Evolutionary conservation across 2,329 filamentous ascomycete genomes (phyloP), one percentile per base, ranked within the genome.

Genomic region (Exophiala alcalophila): DNA sequence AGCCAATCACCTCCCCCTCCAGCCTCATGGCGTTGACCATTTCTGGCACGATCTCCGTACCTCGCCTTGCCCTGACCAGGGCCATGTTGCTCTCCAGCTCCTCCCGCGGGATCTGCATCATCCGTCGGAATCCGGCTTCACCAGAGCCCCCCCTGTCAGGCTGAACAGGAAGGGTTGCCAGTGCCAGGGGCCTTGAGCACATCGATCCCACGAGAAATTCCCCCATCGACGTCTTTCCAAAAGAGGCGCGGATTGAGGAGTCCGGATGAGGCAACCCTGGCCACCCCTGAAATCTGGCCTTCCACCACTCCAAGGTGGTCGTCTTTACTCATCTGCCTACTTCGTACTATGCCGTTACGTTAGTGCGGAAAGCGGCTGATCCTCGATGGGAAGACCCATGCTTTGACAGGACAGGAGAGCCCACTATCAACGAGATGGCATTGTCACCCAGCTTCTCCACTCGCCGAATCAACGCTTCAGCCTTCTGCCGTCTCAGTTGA

Each of bases 191-290:
- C 73, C 49, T 77, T 78, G 15, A 78, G 64, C 3, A 78, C 69
- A 47, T 78, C 74, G 0, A 71, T 72, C 0, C 74, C 74, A 2
- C 74, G 67, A 21, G 70, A 66, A 38, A 78, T 70, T 0, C 73
- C 74, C 18, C 74, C 72, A 39, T 78, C 74, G 14, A 78, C 54
- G 52, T 79, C 75, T 4, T 67, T 64, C 77, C 74, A 77, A 3
- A 62, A 66, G 4, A 80, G 60, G 0, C 66, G 66, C 15, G 70
- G 67, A 33, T 78, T 75, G 11, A 76, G 72, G 49, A 72, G 74
- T 4, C 68, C 63, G 0, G 65, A n/a, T 19, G 43, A 26, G 20
- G 24, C 37, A 19, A 29, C 11, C 20, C 29, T 44, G 12, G 41
- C 41, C 21, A 44, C 41, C 4, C 41, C 41, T 21, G 28, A 14